phyloP scores from a whole-genome alignment of 2,329 filamentous ascomycete genomes.

The Clarireedia paspali region DNA sequence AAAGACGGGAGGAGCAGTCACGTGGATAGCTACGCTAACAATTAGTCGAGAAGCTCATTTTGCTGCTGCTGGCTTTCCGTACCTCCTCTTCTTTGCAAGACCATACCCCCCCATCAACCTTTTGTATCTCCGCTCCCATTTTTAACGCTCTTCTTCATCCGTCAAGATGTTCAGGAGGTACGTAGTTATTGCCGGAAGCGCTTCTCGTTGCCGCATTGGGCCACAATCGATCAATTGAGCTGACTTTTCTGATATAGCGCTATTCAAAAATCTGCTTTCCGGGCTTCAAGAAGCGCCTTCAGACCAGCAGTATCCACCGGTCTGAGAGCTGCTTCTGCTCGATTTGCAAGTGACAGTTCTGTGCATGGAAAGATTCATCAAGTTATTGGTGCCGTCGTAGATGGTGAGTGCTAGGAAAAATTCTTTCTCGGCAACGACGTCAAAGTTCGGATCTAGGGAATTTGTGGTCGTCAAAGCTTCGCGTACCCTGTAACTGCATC shows the following conservation, averaged over 20 bases:
- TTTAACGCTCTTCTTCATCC: conserved; percentile 59
- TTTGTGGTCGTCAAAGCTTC: conserved; percentile 11
- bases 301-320: conserved; percentile 49
- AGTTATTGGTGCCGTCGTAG: conserved; percentile 98
- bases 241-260: conserved; percentile 45
- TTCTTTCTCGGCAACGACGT: conserved; percentile 23
- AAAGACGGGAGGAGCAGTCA: conserved; percentile 4
- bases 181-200: conserved; percentile 35
- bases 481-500: conserved; percentile 7
- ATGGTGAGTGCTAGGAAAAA: conserved; percentile 61
- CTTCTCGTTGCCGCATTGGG: conserved; percentile 9
- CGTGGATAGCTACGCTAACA: conserved; percentile 9
- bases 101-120: conserved; percentile 36
- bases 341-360: conserved; percentile 48
- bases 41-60: conserved; percentile 32
- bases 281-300: conserved; percentile 50
- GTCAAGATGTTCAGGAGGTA: conserved; percentile 80
- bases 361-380: conserved; percentile 63
- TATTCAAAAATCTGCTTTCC: conserved; percentile 57
- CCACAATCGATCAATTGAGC: conserved; percentile 38
- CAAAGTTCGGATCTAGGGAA: conserved; percentile 19
- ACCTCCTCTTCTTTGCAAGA: conserved; percentile 9
- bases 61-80: conserved; percentile 13
- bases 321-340: conserved; percentile 42
- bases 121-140: conserved; percentile 49